Percentiles rank a stretch among this genome's conserved stretches.
phyloP scores from a whole-genome alignment of 768 basidiomycete species.

The Ramaria sp. region DNA sequence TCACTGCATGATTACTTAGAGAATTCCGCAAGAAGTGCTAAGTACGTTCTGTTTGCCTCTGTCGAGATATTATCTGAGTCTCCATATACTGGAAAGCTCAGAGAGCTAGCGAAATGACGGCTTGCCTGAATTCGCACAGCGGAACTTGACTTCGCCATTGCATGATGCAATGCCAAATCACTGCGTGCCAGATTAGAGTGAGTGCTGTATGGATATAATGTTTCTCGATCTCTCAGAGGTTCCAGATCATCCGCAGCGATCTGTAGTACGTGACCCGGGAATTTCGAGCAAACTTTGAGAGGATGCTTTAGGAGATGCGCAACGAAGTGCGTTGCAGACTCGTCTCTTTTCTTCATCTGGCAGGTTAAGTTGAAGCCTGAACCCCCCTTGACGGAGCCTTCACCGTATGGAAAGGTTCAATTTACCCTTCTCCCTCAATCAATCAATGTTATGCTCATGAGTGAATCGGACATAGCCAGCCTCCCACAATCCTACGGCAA shows the following conservation, averaged over 20 bases:
- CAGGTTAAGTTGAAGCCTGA: too few species aligned
- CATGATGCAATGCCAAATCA: conserved; percentile 63
- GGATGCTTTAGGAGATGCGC: conserved; percentile 59
- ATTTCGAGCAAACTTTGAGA: conserved; percentile 61
- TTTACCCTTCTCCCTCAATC: conserved; percentile 71
- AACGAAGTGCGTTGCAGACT: conserved; percentile 57
- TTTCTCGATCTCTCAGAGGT: conserved; percentile 80
- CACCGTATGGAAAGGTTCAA: not conserved
- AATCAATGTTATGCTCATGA: too few species aligned
- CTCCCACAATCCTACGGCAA: conserved; percentile 80
- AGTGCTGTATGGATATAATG: not conserved
- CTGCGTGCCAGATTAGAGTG: conserved; percentile 34
- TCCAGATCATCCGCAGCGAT: conserved; percentile 69
- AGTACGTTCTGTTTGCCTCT: conserved; percentile 36
- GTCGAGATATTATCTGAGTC: conserved; percentile 42
- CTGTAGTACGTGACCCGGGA: conserved; percentile 71
- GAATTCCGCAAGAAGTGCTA: conserved; percentile 54
- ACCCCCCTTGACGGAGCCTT: not conserved
- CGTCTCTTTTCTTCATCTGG: conserved; percentile 39
- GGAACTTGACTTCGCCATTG: conserved; percentile 73
- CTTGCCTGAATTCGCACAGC: conserved; percentile 73
- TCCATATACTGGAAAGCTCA: conserved; percentile 63
- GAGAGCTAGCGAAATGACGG: conserved; percentile 69
- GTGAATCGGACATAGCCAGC: conserved; percentile 65
- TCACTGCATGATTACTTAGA: conserved; percentile 75